phyloP scores from a whole-genome alignment of 208 protist genomes.

The Crithidia brevicula region DNA sequence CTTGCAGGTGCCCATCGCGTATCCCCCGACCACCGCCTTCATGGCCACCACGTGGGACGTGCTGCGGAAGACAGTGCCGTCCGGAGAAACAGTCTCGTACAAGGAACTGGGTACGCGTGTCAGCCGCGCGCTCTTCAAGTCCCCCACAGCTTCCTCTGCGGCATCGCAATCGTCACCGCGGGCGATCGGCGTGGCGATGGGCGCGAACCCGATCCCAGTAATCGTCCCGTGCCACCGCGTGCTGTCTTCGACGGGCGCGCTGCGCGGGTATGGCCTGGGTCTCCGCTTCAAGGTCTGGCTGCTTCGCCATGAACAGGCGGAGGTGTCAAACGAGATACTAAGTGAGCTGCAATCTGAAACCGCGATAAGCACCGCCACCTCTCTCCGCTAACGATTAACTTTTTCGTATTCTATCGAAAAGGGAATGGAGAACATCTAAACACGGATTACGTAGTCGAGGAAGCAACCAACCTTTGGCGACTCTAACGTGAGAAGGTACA shows the following conservation, averaged over 20 bases:
- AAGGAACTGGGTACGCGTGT: constrained; percentile 42
- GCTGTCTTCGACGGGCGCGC: constrained; percentile 41
- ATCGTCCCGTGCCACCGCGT: constrained; percentile 84
- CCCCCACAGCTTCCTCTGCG: not conserved
- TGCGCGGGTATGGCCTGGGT: constrained; percentile 66
- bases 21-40: constrained; percentile 46
- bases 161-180: constrained; percentile 30
- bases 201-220: constrained; percentile 58
- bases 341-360: constrained; percentile 31
- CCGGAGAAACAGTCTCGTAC: constrained; percentile 54
- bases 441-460: too few relatives aligned
- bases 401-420: not conserved
- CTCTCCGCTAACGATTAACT: constrained; percentile 8
- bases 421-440: too few relatives aligned
- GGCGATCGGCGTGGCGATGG: constrained; percentile 70
- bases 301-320: constrained; percentile 66
- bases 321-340: constrained; percentile 35
- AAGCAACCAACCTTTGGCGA: too few relatives aligned
- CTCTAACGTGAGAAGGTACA: too few relatives aligned
- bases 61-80: constrained; percentile 47
- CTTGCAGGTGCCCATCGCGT: constrained; percentile 37
- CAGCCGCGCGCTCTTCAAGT: constrained; percentile 11
- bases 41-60: constrained; percentile 45
- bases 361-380: constrained; percentile 28
- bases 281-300: constrained; percentile 74